Evolutionary conservation across 176 grass and related monocot genomes (phyloP).

Genomic region (Oryza glumipatula): DNA sequence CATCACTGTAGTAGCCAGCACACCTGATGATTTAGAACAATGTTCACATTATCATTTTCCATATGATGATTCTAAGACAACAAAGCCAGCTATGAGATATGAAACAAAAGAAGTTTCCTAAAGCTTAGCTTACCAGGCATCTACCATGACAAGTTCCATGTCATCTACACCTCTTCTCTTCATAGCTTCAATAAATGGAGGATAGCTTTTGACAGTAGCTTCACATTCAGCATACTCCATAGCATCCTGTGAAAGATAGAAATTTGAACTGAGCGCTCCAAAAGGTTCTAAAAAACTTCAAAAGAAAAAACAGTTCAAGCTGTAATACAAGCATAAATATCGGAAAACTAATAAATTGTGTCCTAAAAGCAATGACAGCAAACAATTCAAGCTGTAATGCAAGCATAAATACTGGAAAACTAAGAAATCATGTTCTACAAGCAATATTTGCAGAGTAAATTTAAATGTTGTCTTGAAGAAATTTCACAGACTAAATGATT

Average conservation of each 20-base stretch:
- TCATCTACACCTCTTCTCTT: slow-evolving; percentile 98
- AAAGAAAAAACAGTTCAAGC: background rate
- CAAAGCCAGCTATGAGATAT: background rate
- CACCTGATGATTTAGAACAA: slow-evolving; percentile 60
- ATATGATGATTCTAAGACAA: background rate
- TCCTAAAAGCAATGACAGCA: background rate
- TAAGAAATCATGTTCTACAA: background rate
- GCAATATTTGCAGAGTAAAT: background rate
- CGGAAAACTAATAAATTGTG: background rate
- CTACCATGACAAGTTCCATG: slow-evolving; percentile 99
- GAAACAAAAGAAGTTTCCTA: background rate
- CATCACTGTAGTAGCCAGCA: slow-evolving; percentile 83
- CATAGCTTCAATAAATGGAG: slow-evolving; percentile 98
- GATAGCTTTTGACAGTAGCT: slow-evolving; percentile 90
- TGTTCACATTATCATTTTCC: slow-evolving; percentile 13
- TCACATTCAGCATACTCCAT: slow-evolving; percentile 99
- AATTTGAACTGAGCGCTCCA: background rate
- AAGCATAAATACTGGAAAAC: slow-evolving; percentile 10
- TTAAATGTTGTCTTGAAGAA: background rate
- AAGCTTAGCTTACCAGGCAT: slow-evolving; percentile 77
- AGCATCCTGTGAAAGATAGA: slow-evolving; percentile 78
- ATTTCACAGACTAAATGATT: background rate
- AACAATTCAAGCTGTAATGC: background rate
- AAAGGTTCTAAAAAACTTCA: background rate
- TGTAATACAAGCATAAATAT: background rate